Conservation (phyloP, 2,329 filamentous ascomycete genomes). For the Trichothecium roseum region DNA sequence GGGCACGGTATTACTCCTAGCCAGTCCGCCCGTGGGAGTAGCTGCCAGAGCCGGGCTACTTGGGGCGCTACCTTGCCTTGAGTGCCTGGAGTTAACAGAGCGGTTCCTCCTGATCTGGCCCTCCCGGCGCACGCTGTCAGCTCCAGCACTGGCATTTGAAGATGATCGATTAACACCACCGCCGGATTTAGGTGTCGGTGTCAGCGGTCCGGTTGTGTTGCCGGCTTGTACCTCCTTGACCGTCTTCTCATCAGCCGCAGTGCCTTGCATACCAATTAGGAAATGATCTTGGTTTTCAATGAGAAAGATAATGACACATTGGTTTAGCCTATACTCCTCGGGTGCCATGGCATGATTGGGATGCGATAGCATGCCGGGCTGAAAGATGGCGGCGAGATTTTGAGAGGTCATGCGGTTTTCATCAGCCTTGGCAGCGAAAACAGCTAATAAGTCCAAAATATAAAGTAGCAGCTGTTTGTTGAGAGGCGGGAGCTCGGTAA, state of each 20-base stretch:
- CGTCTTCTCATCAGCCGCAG: constrained; percentile 82
- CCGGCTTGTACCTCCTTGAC: constrained; percentile 58
- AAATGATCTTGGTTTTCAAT: constrained; percentile 99
- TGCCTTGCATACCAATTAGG: constrained; percentile 95
- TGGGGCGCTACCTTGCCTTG: constrained; percentile 61
- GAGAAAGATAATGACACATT: constrained; percentile 93
- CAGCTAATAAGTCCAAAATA: constrained; percentile 87
- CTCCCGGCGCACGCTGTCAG: constrained; percentile 75
- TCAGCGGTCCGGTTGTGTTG: constrained; percentile 33
- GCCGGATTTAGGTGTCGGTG: constrained; percentile 34
- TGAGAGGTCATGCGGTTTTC: constrained; percentile 94
- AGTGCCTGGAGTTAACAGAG: constrained; percentile 84
- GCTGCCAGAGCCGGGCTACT: constrained; percentile 46
- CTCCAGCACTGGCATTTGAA: constrained; percentile 81
- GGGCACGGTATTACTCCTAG: constrained; percentile 80
- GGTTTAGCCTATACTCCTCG: constrained; percentile 85
- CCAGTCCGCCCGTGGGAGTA: constrained; percentile 45
- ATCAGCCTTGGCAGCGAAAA: constrained; percentile 94
- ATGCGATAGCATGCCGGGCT: constrained; percentile 91
- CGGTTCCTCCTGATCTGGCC: constrained; percentile 77
- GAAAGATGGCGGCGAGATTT: constrained; percentile 94
- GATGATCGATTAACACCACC: constrained; percentile 59
- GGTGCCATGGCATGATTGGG: constrained; percentile 93
- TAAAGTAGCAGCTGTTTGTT: constrained; percentile 93
- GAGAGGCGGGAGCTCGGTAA: constrained; percentile 83